phyloP scores from a whole-genome alignment of 805 yeast species.

The Millerozyma miso region DNA sequence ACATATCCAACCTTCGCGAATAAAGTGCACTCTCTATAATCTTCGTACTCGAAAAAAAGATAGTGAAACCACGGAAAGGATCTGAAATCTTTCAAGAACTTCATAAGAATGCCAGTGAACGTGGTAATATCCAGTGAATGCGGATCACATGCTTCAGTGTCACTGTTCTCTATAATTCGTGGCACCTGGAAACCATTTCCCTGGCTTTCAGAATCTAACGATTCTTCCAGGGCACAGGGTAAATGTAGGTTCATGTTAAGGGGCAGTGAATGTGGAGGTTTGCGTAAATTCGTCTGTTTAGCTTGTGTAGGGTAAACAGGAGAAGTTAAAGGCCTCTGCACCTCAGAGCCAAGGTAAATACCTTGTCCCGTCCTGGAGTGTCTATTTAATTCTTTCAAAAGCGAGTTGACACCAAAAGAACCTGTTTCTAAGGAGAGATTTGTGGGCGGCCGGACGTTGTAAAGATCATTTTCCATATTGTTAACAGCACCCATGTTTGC shows the following conservation, averaged over 20 bases:
- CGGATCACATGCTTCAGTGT: no score
- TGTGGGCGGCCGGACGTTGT: background rate
- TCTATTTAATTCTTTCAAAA: slow-evolving; percentile 28
- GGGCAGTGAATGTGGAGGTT: background rate
- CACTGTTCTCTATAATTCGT: no score
- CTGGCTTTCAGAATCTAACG: no score
- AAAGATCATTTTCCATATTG: background rate
- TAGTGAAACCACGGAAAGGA: background rate
- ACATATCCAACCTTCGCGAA: background rate
- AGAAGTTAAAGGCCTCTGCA: slow-evolving; percentile 10
- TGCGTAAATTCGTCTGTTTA: no score
- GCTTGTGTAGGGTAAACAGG: slow-evolving; percentile 1
- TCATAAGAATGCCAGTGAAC: background rate
- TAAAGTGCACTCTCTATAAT: background rate
- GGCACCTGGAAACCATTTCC: no score
- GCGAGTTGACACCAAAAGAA: slow-evolving; percentile 29
- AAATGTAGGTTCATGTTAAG: no score
- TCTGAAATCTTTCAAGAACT: background rate
- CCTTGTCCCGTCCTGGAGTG: slow-evolving; percentile 16
- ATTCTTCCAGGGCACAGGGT: no score
- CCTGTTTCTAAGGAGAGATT: slow-evolving; percentile 16
- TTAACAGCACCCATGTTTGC: background rate
- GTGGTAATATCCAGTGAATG: no score
- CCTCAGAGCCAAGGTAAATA: slow-evolving; percentile 6
- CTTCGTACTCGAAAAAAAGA: background rate